phyloP scores from a whole-genome alignment of 768 basidiomycete genomes.

The Mycena belliarum region DNA sequence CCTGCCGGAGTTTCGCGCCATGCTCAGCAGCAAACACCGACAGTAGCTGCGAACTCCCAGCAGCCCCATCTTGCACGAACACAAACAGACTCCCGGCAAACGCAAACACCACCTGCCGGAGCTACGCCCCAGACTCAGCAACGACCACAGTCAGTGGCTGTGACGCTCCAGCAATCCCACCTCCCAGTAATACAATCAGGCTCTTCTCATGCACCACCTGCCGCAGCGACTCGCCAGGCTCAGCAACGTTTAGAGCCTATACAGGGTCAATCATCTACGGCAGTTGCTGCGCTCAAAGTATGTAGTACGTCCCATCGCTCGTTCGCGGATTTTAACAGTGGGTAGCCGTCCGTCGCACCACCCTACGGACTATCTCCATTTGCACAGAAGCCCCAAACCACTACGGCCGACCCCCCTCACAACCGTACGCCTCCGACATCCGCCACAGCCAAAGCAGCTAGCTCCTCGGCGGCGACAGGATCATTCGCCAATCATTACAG shows the following conservation, averaged over 20 bases:
- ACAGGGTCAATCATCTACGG: neutral
- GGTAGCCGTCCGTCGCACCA: neutral
- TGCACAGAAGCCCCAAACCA: constrained; percentile 1
- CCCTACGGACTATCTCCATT: constrained; percentile 18
- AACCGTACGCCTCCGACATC: too few relatives aligned
- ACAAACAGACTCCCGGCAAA: neutral
- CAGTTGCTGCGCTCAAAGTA: neutral
- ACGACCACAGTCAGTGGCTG: too few relatives aligned
- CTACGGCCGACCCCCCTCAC: neutral
- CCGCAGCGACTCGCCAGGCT: too few relatives aligned
- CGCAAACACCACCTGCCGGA: neutral
- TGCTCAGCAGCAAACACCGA: too few relatives aligned
- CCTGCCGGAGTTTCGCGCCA: neutral
- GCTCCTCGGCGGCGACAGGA: too few relatives aligned
- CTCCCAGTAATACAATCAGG: too few relatives aligned
- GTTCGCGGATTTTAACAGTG: neutral
- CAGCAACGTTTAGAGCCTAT: too few relatives aligned
- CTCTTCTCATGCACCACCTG: too few relatives aligned
- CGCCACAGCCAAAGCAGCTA: too few relatives aligned
- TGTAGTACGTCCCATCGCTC: neutral
- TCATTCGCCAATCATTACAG: neutral
- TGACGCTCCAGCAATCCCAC: neutral
- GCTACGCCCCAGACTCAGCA: neutral
- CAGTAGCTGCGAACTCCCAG: too few relatives aligned
- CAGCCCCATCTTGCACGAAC: too few relatives aligned